Evolutionary conservation across 192 early-diverging fungal species (phyloP), one percentile per base, ranked within the genome.

Genomic region (Kappamyces sp.): DNA sequence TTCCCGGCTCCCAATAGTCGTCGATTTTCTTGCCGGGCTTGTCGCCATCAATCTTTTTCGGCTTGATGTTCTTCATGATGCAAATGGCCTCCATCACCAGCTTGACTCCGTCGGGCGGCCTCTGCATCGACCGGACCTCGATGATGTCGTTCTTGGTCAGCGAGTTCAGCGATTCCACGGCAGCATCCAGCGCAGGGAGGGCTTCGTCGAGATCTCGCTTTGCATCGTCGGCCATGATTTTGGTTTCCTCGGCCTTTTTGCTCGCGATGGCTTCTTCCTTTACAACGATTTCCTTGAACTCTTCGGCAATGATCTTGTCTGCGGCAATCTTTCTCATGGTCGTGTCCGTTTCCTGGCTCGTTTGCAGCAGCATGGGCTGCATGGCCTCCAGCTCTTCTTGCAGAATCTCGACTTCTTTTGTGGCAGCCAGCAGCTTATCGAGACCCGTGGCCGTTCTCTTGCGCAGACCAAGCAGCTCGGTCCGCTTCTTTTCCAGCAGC

Each of bases 181-280:
- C 81, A 8, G 69, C 75, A 53, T 83, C 79, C 11, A 83, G 65
- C 6, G 81, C 81, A 8, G 81, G 81, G 1, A 83, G 60, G 1
- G 79, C 81, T 59, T 83, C 79, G 42, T 78, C 81, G 36, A 83
- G 59, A 57, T 83, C 81, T 3, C 77, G 49, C 43, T 83, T 77
- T 12, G 77, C 76, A 54, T 83, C 81, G 47, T 83, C 81, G 3
- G 76, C 77, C 38, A 83, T 83, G 5, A 65, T 68, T 57, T 78
- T 79, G n/a, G 79, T 79, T 60, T 82, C 76, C 46, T 76, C 81
- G 4, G 81, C 81, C 57, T 83, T 83, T 57, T 83, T 81, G 30
- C 72, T 69, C 0, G 81, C 80, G 2, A 64, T 64, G 6, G 65
- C 53, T 51, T 83, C 81, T 58, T 83, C 81, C 30, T 68, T 66